Base-by-base conservation (phyloP, 164 flowering plant genomes). In the Cinnamomum micranthum region DNA sequence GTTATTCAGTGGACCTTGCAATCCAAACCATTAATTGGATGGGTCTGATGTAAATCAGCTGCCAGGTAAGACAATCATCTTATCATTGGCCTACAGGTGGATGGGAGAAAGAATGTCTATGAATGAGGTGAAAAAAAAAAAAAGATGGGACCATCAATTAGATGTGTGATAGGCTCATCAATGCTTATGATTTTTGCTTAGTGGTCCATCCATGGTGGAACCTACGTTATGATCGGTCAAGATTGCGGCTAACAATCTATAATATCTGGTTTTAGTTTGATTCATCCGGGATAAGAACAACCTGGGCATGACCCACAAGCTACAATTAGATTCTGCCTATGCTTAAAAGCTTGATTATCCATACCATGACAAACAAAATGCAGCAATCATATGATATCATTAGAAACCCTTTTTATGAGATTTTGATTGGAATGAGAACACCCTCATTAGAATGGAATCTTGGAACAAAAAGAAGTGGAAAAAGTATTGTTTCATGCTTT, bases 371-470 rank as follows among this genome's bases (percentile, higher is more conserved):
- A 25, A 70, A 22, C 5, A 71, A 71, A 28, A 19, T 71, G 23
- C 10, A 28, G 65, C 73, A 71, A 71, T 71, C 65, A 71, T 52
- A 59, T 71, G 47, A 25, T 52, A 70, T 23, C 33, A 70, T 50
- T 52, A 51, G 25, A 28, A 59, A 23, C 52, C 27, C 31, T 55
- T 59, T 58, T 58, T 58, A 19, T 58, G 17, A 25, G 50, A 55
- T 58, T 70, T 33, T 70, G 62, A 51, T 50, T 51, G 73, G 64
- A 51, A 35, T 4, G 52, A 71, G 55, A 52, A 55, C 6, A 28
- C 65, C 28, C 25, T 65, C 6, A 55, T 15, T 35, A 35, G 47
- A 28, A 59, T 28, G 7, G 66, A 71, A 71, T 71, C 73, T 71
- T 55, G 72, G 72, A 50, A 51, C 60, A 50, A 50, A 25, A 52